phyloP scores from a whole-genome alignment of 2,329 filamentous ascomycete species.

The Didymella glomerata region DNA sequence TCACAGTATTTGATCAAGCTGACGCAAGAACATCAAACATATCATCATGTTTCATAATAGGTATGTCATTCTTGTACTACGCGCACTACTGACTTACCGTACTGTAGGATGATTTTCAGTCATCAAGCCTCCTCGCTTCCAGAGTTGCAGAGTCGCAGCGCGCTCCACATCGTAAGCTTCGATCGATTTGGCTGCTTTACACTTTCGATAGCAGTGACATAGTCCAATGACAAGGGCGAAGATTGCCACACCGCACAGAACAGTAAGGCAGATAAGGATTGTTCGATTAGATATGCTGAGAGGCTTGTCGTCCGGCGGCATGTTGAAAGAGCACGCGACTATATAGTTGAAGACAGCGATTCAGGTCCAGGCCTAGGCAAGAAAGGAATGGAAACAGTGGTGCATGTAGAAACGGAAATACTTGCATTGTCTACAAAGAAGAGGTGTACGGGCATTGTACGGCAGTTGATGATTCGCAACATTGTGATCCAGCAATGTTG shows the following conservation, averaged over 20 bases:
- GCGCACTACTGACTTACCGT: neutral
- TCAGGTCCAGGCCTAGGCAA: neutral
- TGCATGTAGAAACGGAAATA: neutral
- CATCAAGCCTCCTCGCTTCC: neutral
- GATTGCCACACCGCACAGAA: neutral
- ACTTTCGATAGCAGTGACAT: neutral
- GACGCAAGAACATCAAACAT: too few species aligned
- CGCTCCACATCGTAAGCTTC: neutral
- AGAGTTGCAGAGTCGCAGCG: neutral
- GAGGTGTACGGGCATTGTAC: neutral
- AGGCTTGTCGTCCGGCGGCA: neutral
- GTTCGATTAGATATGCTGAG: neutral
- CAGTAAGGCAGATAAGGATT: neutral
- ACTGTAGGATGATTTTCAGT: neutral
- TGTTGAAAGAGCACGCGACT: neutral
- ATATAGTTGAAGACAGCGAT: too few species aligned
- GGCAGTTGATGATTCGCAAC: neutral
- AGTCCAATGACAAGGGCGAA: neutral
- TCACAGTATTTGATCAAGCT: too few species aligned
- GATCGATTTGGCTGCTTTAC: neutral
- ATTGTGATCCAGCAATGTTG: neutral
- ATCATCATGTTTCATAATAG: too few species aligned
- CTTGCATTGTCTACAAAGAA: neutral
- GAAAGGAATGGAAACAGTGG: neutral
- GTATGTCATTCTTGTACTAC: too few species aligned